Base-by-base conservation (phyloP, 2,329 filamentous ascomycete genomes). In the Curvularia eragrostidis region DNA sequence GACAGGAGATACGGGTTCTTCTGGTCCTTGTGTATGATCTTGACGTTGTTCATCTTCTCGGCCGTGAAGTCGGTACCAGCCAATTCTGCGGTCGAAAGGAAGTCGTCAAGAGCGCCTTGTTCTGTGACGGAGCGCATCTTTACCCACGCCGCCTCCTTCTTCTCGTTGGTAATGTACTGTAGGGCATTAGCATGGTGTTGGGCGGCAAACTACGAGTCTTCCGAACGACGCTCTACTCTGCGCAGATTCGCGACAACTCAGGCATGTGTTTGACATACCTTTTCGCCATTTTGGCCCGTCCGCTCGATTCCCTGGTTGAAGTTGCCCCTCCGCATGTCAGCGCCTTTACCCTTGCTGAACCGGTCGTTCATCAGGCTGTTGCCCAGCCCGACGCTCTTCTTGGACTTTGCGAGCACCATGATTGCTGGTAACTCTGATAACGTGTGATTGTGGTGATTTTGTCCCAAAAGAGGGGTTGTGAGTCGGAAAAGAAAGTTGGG, bases 41-140 rank as follows among this genome's bases (percentile, higher is more conserved):
- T 97, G 79, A 98, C 91, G 74, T 96, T 98, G 80, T 94, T 98
- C 87, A 96, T 91, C 85, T 98, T 98, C 82, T 98, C 93, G 26
- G 95, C 96, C 1, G 94, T 98, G 78, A 99, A 99, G 76, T 99
- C 95, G 66, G 95, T 99, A 65, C 93, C 94, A n/a, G 95, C 95
- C 68, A 99, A 83, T 80, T 98, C 93, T 63, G 95, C 96, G 1
- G 95, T 99, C 56, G 90, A 91, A 64, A 99, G 82, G 78, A 99
- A 99, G 78, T 99, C 95, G 77, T 99, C 95, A 61, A 99, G 87
- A 43, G 93, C 93, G 67, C 90, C 93, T 79, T 99, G 95, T 82
- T 99, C 92, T 5, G 95, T 99, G 68, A 99, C 91, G 77, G 92
- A 97, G 81, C 94, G 92, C 95, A 99, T 98, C 84, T 98, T 99